phyloP scores from a whole-genome alignment of 2,329 filamentous ascomycete species.

The Dendryphion nanum region DNA sequence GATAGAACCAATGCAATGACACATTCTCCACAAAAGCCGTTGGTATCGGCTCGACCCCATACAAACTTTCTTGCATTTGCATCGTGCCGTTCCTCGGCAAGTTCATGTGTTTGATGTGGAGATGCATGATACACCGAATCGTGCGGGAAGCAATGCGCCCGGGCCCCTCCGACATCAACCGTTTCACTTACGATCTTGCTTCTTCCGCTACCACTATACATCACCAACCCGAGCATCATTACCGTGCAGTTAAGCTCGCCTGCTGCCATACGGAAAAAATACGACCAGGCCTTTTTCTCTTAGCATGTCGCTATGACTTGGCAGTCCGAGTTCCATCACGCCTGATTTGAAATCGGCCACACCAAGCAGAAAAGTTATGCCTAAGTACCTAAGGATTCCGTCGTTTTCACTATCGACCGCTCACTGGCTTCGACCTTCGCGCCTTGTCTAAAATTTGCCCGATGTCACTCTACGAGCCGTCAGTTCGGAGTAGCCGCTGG shows the following conservation, averaged over 20 bases:
- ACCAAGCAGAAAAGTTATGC: background rate
- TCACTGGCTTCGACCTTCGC: background rate
- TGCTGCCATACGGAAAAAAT: background rate
- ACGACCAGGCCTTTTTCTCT: background rate
- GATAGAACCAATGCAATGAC: too few species aligned
- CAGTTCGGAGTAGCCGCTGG: slow-evolving; percentile 5
- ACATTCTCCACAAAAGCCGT: too few species aligned
- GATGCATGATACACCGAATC: background rate
- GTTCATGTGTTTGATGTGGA: slow-evolving; percentile 2
- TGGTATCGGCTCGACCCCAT: too few species aligned
- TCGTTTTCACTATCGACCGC: background rate
- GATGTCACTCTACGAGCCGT: slow-evolving; percentile 9
- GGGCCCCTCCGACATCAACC: background rate
- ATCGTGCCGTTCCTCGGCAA: too few species aligned
- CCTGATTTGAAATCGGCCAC: slow-evolving; percentile 5
- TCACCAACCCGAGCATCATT: background rate
- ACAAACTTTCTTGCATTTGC: too few species aligned
- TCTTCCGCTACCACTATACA: background rate
- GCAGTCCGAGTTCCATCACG: background rate
- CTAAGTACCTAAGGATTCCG: slow-evolving; percentile 6
- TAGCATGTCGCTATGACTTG: background rate
- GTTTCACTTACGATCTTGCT: slow-evolving; percentile 4
- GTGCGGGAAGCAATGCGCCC: background rate
- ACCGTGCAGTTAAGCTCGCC: background rate
- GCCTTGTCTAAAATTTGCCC: background rate